phyloP scores from a whole-genome alignment of 495 filamentous ascomycete species.

The Penicillium diatomitis region DNA sequence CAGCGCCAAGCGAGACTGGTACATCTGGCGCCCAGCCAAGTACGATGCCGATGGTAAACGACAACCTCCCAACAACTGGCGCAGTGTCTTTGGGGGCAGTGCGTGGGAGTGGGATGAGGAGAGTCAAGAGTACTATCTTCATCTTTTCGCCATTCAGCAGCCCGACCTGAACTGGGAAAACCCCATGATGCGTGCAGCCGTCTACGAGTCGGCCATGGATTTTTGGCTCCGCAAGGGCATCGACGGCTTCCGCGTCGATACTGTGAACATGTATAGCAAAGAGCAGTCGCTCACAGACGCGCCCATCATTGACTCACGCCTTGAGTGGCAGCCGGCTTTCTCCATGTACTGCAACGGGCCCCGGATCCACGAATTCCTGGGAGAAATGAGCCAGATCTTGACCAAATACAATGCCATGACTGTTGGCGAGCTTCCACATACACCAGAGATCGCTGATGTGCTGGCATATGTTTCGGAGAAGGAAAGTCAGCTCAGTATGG shows the following conservation, averaged over 20 bases:
- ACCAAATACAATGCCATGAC: slow-evolving; percentile 39
- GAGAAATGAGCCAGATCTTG: slow-evolving; percentile 37
- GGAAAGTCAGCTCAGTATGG: slow-evolving; percentile 42
- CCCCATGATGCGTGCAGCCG: slow-evolving; percentile 33
- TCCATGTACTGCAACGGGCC: slow-evolving; percentile 48
- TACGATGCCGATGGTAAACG: slow-evolving; percentile 41
- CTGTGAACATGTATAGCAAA: slow-evolving; percentile 48
- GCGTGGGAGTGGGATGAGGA: slow-evolving; percentile 46
- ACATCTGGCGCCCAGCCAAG: slow-evolving; percentile 46
- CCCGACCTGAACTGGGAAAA: slow-evolving; percentile 52
- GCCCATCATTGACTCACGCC: slow-evolving; percentile 23
- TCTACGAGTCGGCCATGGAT: slow-evolving; percentile 38
- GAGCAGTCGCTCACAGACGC: slow-evolving; percentile 35
- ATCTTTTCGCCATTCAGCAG: slow-evolving; percentile 42
- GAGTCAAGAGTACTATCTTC: slow-evolving; percentile 45
- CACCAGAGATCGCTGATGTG: slow-evolving; percentile 33
- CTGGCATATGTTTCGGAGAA: slow-evolving; percentile 37
- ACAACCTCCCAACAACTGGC: slow-evolving; percentile 53
- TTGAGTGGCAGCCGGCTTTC: slow-evolving; percentile 35
- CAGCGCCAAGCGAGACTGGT: slow-evolving; percentile 49
- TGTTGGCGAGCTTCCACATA: slow-evolving; percentile 43
- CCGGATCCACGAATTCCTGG: slow-evolving; percentile 45
- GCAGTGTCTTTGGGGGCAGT: slow-evolving; percentile 42
- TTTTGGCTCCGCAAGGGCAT: slow-evolving; percentile 47
- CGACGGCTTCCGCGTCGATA: slow-evolving; percentile 49